Evolutionary conservation across 495 filamentous ascomycete genomes (phyloP).

Genomic region (Echria macrotheca): DNA sequence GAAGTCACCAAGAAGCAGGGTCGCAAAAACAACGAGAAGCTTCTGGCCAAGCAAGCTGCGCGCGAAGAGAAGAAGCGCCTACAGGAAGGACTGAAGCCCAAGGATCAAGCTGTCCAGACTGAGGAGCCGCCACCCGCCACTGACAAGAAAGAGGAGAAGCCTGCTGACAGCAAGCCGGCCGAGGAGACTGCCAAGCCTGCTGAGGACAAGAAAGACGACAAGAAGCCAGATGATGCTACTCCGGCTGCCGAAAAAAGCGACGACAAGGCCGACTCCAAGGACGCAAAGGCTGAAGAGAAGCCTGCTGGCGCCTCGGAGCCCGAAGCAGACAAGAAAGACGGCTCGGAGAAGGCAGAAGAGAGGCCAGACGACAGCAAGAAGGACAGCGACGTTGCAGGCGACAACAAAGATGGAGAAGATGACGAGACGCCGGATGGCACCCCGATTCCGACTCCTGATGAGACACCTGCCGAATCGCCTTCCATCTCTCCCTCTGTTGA

Average conservation of each 20-base stretch:
- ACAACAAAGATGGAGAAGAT: too few species aligned
- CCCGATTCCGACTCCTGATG: slow-evolving; percentile 17
- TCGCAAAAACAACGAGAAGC: slow-evolving; percentile 38
- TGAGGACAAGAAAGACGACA: slow-evolving; percentile 19
- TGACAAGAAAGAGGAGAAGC: slow-evolving; percentile 20
- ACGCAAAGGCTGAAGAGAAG: slow-evolving; percentile 6
- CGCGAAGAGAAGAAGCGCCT: slow-evolving; percentile 34
- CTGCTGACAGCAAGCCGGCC: slow-evolving; percentile 27
- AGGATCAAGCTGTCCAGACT: slow-evolving; percentile 38
- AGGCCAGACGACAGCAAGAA: background rate
- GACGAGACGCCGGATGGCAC: slow-evolving; percentile 20
- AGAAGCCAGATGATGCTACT: slow-evolving; percentile 3
- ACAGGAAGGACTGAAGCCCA: slow-evolving; percentile 36
- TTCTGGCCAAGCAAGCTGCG: slow-evolving; percentile 27
- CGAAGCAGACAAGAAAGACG: slow-evolving; percentile 11
- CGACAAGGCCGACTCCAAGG: slow-evolving; percentile 9
- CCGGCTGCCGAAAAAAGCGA: background rate
- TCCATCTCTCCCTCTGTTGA: slow-evolving; percentile 21
- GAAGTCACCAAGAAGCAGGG: slow-evolving; percentile 42
- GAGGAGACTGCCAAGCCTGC: slow-evolving; percentile 16
- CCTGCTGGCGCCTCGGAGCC: slow-evolving; percentile 10
- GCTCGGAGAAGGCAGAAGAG: background rate
- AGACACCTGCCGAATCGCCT: slow-evolving; percentile 4
- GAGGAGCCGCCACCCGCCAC: slow-evolving; percentile 26
- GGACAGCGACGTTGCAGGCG: slow-evolving; percentile 9